Conservation (phyloP, 345 rosid species). For the Hibiscus mutabilis region DNA sequence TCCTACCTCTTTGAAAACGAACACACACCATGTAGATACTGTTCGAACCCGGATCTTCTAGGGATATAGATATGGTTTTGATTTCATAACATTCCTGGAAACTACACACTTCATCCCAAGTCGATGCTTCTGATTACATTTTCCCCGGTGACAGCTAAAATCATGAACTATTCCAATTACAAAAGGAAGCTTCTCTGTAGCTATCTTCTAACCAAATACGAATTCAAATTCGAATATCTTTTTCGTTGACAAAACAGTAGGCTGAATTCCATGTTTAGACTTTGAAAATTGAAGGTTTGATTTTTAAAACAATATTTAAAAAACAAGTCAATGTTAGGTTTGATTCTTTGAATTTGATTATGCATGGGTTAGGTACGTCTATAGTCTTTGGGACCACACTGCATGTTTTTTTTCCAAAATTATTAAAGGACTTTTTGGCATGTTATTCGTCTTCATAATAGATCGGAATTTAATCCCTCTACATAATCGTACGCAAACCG, state of each 20-base stretch:
- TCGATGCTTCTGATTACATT: no score
- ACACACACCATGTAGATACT: no score
- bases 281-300: background rate
- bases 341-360: background rate
- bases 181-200: background rate
- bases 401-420: background rate
- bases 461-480: background rate
- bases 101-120: no score
- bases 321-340: conserved; percentile 9
- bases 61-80: no score
- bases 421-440: background rate
- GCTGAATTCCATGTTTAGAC: background rate
- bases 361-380: background rate
- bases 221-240: background rate
- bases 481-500: no score
- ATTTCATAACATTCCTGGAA: no score
- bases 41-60: no score
- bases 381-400: background rate
- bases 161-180: no score
- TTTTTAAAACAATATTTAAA: background rate
- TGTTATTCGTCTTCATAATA: background rate
- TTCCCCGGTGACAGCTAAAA: no score
- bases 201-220: background rate
- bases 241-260: background rate
- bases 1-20: no score